phyloP scores from a whole-genome alignment of 1,284 basidiomycete species.

The Thelephora terrestris region DNA sequence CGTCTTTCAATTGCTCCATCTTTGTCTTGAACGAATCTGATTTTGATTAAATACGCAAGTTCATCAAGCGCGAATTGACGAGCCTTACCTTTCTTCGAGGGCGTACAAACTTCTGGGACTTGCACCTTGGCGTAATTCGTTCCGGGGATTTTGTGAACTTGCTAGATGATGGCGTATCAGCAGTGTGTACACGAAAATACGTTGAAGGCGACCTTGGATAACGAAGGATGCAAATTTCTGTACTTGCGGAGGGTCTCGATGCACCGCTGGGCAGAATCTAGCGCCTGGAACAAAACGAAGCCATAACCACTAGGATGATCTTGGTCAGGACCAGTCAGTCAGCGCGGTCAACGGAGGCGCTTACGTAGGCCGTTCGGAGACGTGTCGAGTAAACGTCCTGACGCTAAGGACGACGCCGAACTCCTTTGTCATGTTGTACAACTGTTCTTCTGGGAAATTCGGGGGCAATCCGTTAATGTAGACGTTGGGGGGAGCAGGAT shows the following conservation, averaged over 20 bases:
- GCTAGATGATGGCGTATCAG: constrained; percentile 28
- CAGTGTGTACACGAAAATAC: not conserved
- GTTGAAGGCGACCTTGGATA: constrained; percentile 36
- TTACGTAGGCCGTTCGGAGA: constrained; percentile 29
- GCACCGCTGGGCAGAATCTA: constrained; percentile 58
- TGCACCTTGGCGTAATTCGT: constrained; percentile 33
- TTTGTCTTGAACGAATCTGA: constrained; percentile 53
- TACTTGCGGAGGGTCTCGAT: constrained; percentile 55
- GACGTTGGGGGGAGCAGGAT: constrained; percentile 29
- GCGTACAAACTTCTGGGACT: constrained; percentile 3
- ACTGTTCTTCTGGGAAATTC: constrained; percentile 35
- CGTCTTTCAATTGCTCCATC: constrained; percentile 60
- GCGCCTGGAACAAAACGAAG: constrained; percentile 62
- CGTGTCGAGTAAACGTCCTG: constrained; percentile 33
- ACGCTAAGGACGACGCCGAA: constrained; percentile 33
- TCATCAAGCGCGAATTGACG: not conserved
- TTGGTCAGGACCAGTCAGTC: not conserved
- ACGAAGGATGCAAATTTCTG: constrained; percentile 68
- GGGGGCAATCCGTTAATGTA: constrained; percentile 42
- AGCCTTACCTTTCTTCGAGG: constrained; percentile 8
- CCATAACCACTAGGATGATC: constrained; percentile 53
- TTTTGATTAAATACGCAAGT: constrained; percentile 3
- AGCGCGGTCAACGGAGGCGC: constrained; percentile 6
- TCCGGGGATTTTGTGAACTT: constrained; percentile 71
- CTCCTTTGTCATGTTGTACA: constrained; percentile 28